Conservation (phyloP, 192 early-diverging fungal genomes). For the Coemansia sp. region DNA sequence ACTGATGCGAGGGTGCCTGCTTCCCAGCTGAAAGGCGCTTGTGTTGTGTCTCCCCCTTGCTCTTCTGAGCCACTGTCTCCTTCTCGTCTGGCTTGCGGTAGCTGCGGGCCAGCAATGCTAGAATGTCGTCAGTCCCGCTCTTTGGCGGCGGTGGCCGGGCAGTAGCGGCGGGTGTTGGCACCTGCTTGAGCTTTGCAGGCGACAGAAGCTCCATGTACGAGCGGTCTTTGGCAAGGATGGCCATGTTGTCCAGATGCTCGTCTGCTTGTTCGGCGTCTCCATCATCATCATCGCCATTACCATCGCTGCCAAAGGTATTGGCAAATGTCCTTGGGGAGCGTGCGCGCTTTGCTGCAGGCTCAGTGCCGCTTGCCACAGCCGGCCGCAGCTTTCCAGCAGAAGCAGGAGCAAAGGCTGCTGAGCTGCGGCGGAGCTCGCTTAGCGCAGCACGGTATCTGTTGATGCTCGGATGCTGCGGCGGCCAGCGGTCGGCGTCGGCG, state of each 20-base stretch:
- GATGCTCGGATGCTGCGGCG: slow-evolving; percentile 47
- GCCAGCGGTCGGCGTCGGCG: slow-evolving; percentile 13
- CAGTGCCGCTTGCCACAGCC: background rate
- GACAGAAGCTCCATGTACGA: slow-evolving; percentile 53
- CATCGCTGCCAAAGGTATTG: background rate
- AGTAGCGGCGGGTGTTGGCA: background rate
- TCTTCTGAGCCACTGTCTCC: background rate
- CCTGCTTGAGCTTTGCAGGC: slow-evolving; percentile 24
- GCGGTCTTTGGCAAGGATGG: slow-evolving; percentile 37
- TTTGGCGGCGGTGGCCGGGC: background rate
- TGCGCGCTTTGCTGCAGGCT: background rate
- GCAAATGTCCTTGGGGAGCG: background rate
- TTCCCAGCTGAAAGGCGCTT: background rate
- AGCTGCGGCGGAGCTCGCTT: slow-evolving; percentile 19
- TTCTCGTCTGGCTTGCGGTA: background rate
- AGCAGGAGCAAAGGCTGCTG: background rate
- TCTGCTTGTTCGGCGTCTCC: background rate
- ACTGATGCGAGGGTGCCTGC: background rate
- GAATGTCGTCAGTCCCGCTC: slow-evolving; percentile 11
- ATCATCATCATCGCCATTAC: background rate
- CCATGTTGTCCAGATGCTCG: slow-evolving; percentile 27
- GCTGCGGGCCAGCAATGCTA: slow-evolving; percentile 23
- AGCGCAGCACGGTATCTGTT: slow-evolving; percentile 27
- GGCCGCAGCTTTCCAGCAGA: background rate
- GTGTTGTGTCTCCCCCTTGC: background rate